Percentiles rank a stretch among this genome's conserved stretches.
phyloP scores from a whole-genome alignment of 164 flowering plant species.

The Chimonanthus salicifolius region DNA sequence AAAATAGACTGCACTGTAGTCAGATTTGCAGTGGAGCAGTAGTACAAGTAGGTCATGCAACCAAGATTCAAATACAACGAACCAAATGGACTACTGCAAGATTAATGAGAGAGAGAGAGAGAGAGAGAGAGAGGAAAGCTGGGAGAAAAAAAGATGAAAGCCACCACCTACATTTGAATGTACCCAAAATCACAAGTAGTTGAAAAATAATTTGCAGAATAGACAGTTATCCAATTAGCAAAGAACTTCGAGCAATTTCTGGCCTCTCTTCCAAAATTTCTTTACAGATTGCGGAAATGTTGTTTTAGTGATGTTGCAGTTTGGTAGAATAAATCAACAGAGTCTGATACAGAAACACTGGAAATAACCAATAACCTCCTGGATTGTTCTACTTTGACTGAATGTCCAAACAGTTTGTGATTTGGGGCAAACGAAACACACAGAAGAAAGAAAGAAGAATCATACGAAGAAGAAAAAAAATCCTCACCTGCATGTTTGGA shows the following conservation, averaged over 20 bases:
- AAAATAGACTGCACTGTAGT: too few relatives aligned
- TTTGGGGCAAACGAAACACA: too few relatives aligned
- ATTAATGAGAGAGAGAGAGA: too few relatives aligned
- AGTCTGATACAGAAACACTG: background rate
- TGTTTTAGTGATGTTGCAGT: background rate
- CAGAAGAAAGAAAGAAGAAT: too few relatives aligned
- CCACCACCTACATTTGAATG: background rate
- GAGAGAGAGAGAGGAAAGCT: background rate
- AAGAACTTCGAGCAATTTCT: background rate
- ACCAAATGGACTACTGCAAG: too few relatives aligned
- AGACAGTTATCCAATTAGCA: background rate
- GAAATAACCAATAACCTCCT: too few relatives aligned
- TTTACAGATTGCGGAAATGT: background rate
- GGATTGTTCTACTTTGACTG: too few relatives aligned
- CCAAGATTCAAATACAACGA: too few relatives aligned
- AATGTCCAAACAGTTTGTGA: too few relatives aligned
- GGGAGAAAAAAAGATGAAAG: background rate
- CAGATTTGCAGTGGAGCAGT: too few relatives aligned
- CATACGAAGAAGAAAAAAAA: background rate
- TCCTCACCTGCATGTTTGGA: conserved; percentile 89
- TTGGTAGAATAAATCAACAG: background rate
- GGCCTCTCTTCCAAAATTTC: background rate
- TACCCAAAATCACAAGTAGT: background rate
- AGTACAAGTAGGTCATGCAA: too few relatives aligned
- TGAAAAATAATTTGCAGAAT: background rate